Evolutionary conservation across 2,329 filamentous ascomycete species (phyloP), one percentile per base, ranked within the genome.

Genomic region (Colletotrichum lini): DNA sequence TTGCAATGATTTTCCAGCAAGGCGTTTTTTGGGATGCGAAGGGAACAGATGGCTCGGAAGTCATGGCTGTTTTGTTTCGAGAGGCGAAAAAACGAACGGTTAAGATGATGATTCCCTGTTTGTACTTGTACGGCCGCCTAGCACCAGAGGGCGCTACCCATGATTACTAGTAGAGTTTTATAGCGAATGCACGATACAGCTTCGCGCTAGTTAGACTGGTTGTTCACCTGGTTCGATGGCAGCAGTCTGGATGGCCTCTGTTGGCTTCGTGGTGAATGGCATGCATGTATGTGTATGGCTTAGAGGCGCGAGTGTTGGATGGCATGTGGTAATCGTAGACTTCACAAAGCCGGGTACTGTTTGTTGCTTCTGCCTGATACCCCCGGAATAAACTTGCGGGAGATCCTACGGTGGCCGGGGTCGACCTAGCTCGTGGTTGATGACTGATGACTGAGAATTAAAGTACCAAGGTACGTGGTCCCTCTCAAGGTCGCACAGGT

Each of bases 1-100:
- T 59, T 68, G 56, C 44, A 71, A 71, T 64, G 35, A 56, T 69
- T 72, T 72, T 69, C 7, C 35, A 72, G 69, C 69, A 69, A 45
- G 69, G 69, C 69, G 69, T 72, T 72, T 38, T 35, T n/a, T 38
- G 40, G 65, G 65, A 44, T 23, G 59, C 35, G 45, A 59, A 40
- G 23, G 59, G 23, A 23, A 56, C 4, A 21, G 35, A 23, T 26
- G 67, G 18, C 35, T 40, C 12, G 21, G 38, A 40, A 21, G 50
- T 15, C 49, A 70, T 53, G 40, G 30, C 7, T 54, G 38, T 15
- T 18, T 44, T 47, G 16, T 57, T 45, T 47, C 16, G 61, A n/a
- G 40, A 50, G 23, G 40, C 9, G 26, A 18, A 21, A 61, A 67
- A 54, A 53, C 9, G 38, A 21, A 62, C 2, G 49, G n/a, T 26